Base-by-base conservation (phyloP, 202 grass and related monocot species). In the Setaria viridis region DNA sequence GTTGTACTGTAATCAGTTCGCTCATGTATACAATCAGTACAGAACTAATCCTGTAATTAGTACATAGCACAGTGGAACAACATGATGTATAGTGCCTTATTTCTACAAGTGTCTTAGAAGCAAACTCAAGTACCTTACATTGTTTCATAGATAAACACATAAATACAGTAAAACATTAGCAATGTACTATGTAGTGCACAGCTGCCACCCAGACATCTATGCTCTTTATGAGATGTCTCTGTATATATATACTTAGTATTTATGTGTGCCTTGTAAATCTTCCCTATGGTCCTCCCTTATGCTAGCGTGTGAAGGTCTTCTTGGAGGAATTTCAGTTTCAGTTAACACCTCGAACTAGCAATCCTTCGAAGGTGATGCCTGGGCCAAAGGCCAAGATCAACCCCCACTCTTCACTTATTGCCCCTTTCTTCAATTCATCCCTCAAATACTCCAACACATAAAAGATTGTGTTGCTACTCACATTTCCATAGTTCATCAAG, bases 361-460 rank as follows among this genome's bases (percentile, higher is more conserved):
- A 68, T 72, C 94, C 94, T 89, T 97, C 94, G 84, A 97, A 97
- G 49, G 94, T 97, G 76, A 97, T 91, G 57, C 94, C 94, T 69
- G 94, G 94, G 35, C 94, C 92, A 91, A 97, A 97, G 76, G 94
- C 94, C 84, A 97, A 82, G 50, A 97, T 85, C 43, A 97, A 51
- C 4, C 94, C 94, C 94, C 94, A 92, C 53, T 94, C 90, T 77
- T 90, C 88, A 48, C 56, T 84, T 85, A 89, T 74, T 80, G 63
- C 78, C 46, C 89, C 82, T 80, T 83, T 92, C 85, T 79, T 94
- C 67, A 94, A 37, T 78, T 94, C 92, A 70, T 97, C 94, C 79
- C 92, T 90, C 86, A 91, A 87, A 66, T 94, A 92, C 74, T 94
- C 88, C 92, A 97, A 70, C 51, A 97, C 94, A 92, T 97, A 97